Conservation (phyloP, 2,329 filamentous ascomycete genomes). For the Fusarium duplospermum region DNA sequence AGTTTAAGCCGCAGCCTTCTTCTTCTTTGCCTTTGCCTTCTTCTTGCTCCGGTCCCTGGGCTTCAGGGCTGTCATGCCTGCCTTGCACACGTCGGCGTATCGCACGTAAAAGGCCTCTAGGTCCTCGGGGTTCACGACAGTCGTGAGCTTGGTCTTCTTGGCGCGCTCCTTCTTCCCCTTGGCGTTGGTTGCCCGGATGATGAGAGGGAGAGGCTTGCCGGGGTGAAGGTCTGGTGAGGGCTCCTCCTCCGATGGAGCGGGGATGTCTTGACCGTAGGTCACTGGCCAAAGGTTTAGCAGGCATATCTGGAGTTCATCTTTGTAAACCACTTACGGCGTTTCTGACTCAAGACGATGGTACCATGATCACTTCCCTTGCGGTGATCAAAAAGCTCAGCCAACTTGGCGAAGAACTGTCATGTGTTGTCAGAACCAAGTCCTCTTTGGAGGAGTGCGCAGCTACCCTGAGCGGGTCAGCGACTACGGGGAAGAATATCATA, state of each 20-base stretch:
- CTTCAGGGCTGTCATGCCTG: constrained; percentile 89
- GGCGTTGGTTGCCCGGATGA: constrained; percentile 88
- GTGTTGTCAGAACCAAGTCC: constrained; percentile 19
- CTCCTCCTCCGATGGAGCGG: constrained; percentile 58
- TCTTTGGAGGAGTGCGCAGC: constrained; percentile 2
- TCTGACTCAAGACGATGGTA: constrained; percentile 80
- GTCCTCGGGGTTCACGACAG: constrained; percentile 80
- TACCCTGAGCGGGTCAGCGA: neutral
- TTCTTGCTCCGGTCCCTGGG: constrained; percentile 92
- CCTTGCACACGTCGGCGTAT: constrained; percentile 93
- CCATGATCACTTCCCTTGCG: constrained; percentile 78
- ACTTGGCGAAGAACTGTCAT: constrained; percentile 76
- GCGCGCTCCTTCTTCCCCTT: constrained; percentile 69
- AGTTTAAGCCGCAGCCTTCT: constrained; percentile 57
- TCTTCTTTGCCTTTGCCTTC: constrained; percentile 82
- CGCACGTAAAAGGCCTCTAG: constrained; percentile 83
- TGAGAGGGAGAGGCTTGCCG: constrained; percentile 72
- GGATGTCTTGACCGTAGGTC: constrained; percentile 56
- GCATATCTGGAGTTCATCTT: neutral
- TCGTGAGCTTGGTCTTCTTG: constrained; percentile 80
- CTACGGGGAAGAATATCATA: constrained; percentile 1
- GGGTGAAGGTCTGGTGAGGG: constrained; percentile 71
- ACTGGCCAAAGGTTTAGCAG: constrained; percentile 49
- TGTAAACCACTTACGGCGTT: constrained; percentile 68
- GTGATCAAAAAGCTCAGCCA: constrained; percentile 74